Base-by-base conservation (phyloP, 2,329 filamentous ascomycete species). In the Aspergillus sp. region DNA sequence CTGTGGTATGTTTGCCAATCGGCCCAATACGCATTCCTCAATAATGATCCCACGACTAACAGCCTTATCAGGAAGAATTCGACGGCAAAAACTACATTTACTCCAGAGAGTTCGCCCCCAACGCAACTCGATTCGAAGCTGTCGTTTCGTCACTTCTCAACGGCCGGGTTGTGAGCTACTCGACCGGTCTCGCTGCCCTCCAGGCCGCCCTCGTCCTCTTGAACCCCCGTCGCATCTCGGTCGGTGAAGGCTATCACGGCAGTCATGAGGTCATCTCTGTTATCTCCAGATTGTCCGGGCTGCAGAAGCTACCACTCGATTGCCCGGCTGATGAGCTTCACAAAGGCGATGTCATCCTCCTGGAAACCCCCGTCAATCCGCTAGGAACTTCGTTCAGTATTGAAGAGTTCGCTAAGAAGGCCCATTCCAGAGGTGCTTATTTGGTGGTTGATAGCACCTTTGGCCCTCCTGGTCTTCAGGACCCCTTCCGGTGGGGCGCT, bases 281-380 rank as follows among this genome's bases (percentile, higher is more conserved):
- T 38, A 82, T 96, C 62, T 78, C 84, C 53, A 90, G 91, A 63
- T 87, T 98, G 41, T 91, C 89, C 15, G 89, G 90, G 0, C 84
- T 96, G 25, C 77, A 89, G 73, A 84, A 89, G 65, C 82, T 97
- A 1, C 83, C 87, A n/a, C 84, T 98, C 12, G 85, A 89, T 69
- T 91, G 87, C 70, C 80, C 87, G 8, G 80, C 84, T 7, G 84
- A 86, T 43, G 84, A 87, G 25, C 82, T 98, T 1, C 82, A 86
- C 21, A 78, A 85, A 5, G 94, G 94, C 2, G 95, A 98, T 74
- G 81, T 98, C 2, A 84, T 99, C 57, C 91, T 97, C 74, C 82
- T 98, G 47, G 95, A 99, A 80, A 98, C 94, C 5, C 95, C 95
- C 0, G 82, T 97, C 43, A 99, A 99, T 76, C 95, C 95, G 0